Evolutionary conservation across 2,329 filamentous ascomycete species (phyloP).

Genomic region (Aspergillus neoniger): DNA sequence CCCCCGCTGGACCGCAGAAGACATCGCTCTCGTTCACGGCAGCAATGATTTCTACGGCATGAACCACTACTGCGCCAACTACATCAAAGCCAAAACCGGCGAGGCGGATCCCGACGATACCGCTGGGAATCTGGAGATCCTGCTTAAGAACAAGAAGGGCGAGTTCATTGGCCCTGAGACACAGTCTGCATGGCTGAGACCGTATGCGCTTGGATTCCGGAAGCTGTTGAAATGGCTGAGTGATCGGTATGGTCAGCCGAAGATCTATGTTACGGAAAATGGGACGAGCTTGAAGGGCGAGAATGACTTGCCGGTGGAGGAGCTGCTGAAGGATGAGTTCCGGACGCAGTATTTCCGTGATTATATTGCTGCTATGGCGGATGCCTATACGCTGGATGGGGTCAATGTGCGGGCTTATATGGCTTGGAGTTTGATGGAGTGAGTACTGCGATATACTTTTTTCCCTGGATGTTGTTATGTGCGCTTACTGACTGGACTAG

Average conservation of each 20-base stretch:
- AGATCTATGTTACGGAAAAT: conserved; percentile 87
- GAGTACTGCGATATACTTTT: conserved; percentile 18
- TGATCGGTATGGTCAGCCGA: conserved; percentile 72
- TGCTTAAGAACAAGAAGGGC: conserved; percentile 70
- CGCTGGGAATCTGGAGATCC: conserved; percentile 72
- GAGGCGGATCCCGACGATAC: conserved; percentile 66
- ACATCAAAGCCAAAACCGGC: conserved; percentile 71
- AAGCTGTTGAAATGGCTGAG: conserved; percentile 76
- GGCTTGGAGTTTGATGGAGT: conserved; percentile 86
- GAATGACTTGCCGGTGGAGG: conserved; percentile 69
- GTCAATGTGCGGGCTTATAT: conserved; percentile 79
- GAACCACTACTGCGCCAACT: conserved; percentile 92
- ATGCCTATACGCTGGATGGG: conserved; percentile 70
- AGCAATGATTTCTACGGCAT: conserved; percentile 93
- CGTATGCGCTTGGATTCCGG: conserved; percentile 73
- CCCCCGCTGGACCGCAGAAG: conserved; percentile 72
- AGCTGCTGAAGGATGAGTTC: conserved; percentile 80
- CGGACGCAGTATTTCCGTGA: conserved; percentile 75
- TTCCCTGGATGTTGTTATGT: not conserved
- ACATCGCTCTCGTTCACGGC: conserved; percentile 73
- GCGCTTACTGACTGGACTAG: conserved; percentile 35
- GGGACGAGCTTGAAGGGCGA: conserved; percentile 82
- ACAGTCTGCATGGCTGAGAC: conserved; percentile 77
- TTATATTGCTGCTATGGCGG: conserved; percentile 75
- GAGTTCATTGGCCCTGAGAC: conserved; percentile 78